These are phyloP conservation scores for Hirschioporus abietinus DNA, from an alignment of 768 basidiomycete species.

Conservation along the genomic window DNA sequence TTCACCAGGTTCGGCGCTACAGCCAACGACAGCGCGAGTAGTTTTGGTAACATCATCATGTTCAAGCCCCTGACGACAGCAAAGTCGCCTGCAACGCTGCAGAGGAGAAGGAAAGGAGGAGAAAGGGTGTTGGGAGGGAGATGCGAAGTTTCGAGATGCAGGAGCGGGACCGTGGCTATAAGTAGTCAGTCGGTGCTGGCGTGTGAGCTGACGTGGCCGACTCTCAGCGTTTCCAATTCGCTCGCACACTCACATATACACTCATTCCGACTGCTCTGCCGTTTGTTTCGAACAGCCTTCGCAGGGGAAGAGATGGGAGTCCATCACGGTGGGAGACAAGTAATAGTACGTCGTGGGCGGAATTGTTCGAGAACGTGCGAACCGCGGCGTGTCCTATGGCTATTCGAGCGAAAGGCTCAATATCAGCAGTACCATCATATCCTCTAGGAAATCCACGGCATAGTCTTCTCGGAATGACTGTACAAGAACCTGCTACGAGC, in stretches of 20 bases:
- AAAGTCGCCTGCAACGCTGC: not conserved
- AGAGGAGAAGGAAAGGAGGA: not conserved
- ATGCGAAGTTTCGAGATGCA: not conserved
- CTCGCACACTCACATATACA: not conserved
- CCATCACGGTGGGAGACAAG: not conserved
- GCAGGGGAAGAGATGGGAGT: not conserved
- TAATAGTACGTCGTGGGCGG: not conserved
- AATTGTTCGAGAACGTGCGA: not conserved
- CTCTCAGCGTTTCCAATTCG: not conserved
- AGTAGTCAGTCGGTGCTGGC: not conserved
- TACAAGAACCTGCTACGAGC: too few relatives aligned
- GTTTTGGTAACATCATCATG: constrained; percentile 34
- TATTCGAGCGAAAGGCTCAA: not conserved
- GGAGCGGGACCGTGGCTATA: not conserved
- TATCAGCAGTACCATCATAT: not conserved
- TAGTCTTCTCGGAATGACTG: not conserved
- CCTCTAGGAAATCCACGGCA: not conserved
- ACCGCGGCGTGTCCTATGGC: not conserved
- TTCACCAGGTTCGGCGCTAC: constrained; percentile 43
- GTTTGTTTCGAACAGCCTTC: not conserved
- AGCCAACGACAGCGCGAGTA: constrained; percentile 32
- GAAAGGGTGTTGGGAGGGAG: not conserved
- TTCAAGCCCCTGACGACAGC: constrained; percentile 4
- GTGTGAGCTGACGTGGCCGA: not conserved
- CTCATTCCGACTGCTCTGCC: not conserved